Evolutionary conservation across 2,329 filamentous ascomycete genomes (phyloP), one percentile per base, ranked within the genome.

Genomic region (Xenosphaeropsis pyriputrescens): DNA sequence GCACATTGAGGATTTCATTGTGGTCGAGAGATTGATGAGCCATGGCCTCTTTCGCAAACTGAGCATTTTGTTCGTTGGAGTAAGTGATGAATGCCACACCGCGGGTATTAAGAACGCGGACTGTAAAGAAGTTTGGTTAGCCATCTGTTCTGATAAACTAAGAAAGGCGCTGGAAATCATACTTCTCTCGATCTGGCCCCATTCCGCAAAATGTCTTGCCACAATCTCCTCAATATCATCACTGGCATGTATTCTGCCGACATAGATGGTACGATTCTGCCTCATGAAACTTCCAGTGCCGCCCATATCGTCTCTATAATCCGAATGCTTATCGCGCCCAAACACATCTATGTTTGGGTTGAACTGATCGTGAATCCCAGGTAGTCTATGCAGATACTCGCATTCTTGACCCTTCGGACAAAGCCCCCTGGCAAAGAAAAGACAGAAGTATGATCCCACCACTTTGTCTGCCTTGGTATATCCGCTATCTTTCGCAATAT

Each of bases 211-310:
- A 60, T 98, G 91, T 12, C 93, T 71, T 19, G 89, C 79, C 5
- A 96, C 89, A 29, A 96, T 75, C 60, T 98, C 91, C 56, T 98
- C 89, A 44, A 96, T 95, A 53, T 96, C 89, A 57, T 96, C 91
- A 11, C 80, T 89, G 29, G 94, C 89, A 57, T 95, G 85, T 57
- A 98, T 95, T 35, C 88, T 70, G 5, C 91, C 91, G 1, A 95
- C 75, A 51, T 98, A 98, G 5, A 98, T 67, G 1, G 91, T 98
- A 22, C 91, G 71, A 55, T 98, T 98, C 53, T 93, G 84, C 16
- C 91, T 72, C 75, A 88, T 80, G 54, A 98, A 98, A 43, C 76
- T 85, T 18, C 91, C 91, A 2, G 95, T 86, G 46, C 93, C 93
- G 38, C 89, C 88, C 91, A 98, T 96, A 57, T 96, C 89, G 56